Conservation (phyloP, 2,329 filamentous ascomycete genomes). For the Ophiocordyceps unilateralis region DNA sequence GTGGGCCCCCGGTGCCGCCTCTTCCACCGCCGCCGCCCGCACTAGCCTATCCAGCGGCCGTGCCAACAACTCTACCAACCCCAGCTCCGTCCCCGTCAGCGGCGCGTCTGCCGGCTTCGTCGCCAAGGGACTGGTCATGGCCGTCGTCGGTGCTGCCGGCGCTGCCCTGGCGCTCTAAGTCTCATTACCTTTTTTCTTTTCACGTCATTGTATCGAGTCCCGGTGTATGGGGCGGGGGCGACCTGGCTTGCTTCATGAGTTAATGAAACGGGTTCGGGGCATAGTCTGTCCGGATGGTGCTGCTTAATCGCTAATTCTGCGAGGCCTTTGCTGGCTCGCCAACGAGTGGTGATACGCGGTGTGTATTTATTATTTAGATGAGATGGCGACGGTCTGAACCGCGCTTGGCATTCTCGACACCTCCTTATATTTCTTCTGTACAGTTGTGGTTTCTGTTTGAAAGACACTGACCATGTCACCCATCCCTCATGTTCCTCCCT, state of each 20-base stretch:
- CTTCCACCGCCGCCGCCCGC: background rate
- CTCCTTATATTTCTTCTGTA: background rate
- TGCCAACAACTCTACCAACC: background rate
- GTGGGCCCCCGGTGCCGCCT: background rate
- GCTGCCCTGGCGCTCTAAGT: background rate
- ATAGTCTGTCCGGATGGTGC: no score
- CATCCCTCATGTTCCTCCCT: no score
- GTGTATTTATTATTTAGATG: background rate
- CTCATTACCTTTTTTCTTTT: background rate
- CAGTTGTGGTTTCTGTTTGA: no score
- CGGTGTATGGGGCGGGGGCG: no score
- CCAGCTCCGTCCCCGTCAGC: background rate
- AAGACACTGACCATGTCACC: no score
- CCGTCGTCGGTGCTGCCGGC: background rate
- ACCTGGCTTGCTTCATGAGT: background rate
- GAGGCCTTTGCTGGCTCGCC: no score
- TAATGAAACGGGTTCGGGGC: background rate
- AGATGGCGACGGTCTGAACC: background rate
- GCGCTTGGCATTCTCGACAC: background rate
- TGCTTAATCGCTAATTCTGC: background rate
- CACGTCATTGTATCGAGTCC: background rate
- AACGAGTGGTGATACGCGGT: background rate
- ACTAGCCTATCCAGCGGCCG: background rate
- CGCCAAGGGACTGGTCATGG: constrained; percentile 7
- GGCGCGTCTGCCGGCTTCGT: background rate